Evolutionary conservation across 345 rosid genomes (phyloP).

Genomic region (Sonneratia caseolaris): DNA sequence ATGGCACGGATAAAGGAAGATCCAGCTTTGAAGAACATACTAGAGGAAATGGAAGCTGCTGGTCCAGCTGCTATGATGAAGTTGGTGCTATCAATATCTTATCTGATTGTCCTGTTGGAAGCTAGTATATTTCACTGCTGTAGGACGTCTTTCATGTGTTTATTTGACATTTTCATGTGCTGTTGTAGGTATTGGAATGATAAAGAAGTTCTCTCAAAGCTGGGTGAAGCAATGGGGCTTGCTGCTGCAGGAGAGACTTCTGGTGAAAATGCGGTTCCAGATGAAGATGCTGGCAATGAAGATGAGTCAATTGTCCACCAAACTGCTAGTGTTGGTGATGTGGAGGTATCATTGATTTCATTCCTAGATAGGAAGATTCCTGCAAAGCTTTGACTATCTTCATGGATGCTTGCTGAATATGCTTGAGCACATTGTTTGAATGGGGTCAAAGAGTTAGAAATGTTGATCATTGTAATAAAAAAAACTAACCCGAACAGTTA

Average conservation of each 20-base stretch:
- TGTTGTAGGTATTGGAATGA: slow-evolving; percentile 85
- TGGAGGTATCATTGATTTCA: slow-evolving; percentile 42
- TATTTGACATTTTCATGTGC: slow-evolving; percentile 4
- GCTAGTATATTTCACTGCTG: not conserved
- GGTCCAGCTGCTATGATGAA: slow-evolving; percentile 97
- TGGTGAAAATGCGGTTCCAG: slow-evolving; percentile 39
- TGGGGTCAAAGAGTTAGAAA: not conserved
- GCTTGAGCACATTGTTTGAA: not conserved
- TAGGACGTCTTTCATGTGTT: not conserved
- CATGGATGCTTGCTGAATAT: not conserved
- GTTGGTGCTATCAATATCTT: slow-evolving; percentile 25
- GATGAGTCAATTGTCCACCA: slow-evolving; percentile 87
- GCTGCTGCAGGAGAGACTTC: slow-evolving; percentile 65
- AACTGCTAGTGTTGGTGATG: slow-evolving; percentile 94
- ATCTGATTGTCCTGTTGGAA: not conserved
- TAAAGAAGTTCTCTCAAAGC: slow-evolving; percentile 75
- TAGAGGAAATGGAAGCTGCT: slow-evolving; percentile 85
- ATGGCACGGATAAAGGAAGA: slow-evolving; percentile 82
- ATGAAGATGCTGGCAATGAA: slow-evolving; percentile 69
- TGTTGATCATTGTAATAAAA: not conserved
- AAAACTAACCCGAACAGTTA: not conserved
- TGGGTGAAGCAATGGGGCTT: slow-evolving; percentile 98
- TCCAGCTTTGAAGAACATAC: slow-evolving; percentile 74
- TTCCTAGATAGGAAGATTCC: too few relatives aligned
- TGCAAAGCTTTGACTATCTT: not conserved